Evolutionary conservation across 345 rosid genomes (phyloP), one percentile per base, ranked within the genome.

Genomic region (Gossypium arboreum): DNA sequence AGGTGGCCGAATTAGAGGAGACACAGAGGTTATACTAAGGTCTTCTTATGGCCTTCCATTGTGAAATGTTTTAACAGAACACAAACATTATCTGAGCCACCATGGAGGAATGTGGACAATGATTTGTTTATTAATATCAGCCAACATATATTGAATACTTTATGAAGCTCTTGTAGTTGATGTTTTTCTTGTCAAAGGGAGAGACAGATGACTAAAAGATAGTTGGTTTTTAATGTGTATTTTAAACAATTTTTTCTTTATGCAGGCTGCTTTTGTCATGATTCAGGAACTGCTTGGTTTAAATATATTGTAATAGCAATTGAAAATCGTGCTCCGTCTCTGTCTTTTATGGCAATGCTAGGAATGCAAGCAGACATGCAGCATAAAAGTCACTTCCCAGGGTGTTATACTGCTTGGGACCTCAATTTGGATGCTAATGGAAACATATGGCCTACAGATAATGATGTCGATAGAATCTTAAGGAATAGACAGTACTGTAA

Each of bases 331-430:
- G 68, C 60, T 68, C 13, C 48, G 25, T 17, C 7, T 34, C 39
- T 34, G 39, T 34, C n/a, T 69, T 69, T 69, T 51, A 79, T 75
- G 88, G 79, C 80, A 47, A 51, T 74, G 77, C 68, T 81, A 62
- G 71, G 77, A 79, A 72, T 80, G 73, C 78, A 75, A 80, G 81
- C 85, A 77, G 85, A 81, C 47, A 83, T 76, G 87, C 83, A 78
- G 79, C 77, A 63, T 22, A 74, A 73, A 54, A 73, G 78, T 73
- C 78, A 75, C 29, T 55, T 79, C 43, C 66, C 69, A 1, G 82
- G 85, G 34, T 79, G 67, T 76, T 68, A 65, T 68, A 63, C 78
- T 10, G 52, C 71, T 2, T 43, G 70, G 74, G 79, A 79, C 78
- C 79, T 77, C 18, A 83, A 81, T 72, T 75, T 78, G 20, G 81